Percentiles rank a stretch among this genome's conserved stretches.
Conservation (phyloP, 2,329 filamentous ascomycete species). For the Pseudogymnoascus sp. region DNA sequence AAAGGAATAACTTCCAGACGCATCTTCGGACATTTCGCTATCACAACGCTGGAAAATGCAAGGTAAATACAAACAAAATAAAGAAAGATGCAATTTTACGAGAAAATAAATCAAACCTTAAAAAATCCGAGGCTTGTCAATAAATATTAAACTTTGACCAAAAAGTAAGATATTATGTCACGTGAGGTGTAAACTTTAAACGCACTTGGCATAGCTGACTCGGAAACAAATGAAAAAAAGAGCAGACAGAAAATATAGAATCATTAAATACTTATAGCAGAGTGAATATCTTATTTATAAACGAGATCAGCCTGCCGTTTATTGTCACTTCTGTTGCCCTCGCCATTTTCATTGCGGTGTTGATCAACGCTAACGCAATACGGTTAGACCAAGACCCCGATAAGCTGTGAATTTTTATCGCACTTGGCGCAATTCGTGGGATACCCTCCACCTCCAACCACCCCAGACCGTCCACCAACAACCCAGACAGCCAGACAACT, state of each 20-base stretch:
- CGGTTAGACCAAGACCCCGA: not conserved
- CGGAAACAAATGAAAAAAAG: not conserved
- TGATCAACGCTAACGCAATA: not conserved
- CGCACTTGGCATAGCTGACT: not conserved
- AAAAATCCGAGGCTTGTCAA: not conserved
- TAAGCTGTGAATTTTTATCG: slow-evolving; percentile 8
- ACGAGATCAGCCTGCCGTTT: not conserved
- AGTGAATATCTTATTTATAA: not conserved
- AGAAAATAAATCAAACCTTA: too few relatives aligned
- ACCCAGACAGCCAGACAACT: slow-evolving; percentile 1
- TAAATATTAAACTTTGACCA: not conserved
- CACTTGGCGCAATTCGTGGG: slow-evolving; percentile 8
- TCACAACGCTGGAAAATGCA: not conserved
- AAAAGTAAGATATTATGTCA: not conserved
- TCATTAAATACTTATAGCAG: not conserved
- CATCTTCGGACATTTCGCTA: not conserved
- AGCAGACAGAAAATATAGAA: not conserved
- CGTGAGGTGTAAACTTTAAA: not conserved
- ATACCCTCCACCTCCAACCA: slow-evolving; percentile 5
- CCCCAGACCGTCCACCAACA: not conserved
- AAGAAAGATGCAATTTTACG: not conserved
- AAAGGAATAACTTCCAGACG: slow-evolving; percentile 27
- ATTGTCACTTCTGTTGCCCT: not conserved
- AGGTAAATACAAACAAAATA: not conserved
- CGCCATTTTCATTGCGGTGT: not conserved